A percentile compares a stretch with the other conserved stretches of the same genome.
Evolutionary conservation across 1,139 yeast genomes (phyloP).

Genomic region (Debaryomycetaceae sp.): DNA sequence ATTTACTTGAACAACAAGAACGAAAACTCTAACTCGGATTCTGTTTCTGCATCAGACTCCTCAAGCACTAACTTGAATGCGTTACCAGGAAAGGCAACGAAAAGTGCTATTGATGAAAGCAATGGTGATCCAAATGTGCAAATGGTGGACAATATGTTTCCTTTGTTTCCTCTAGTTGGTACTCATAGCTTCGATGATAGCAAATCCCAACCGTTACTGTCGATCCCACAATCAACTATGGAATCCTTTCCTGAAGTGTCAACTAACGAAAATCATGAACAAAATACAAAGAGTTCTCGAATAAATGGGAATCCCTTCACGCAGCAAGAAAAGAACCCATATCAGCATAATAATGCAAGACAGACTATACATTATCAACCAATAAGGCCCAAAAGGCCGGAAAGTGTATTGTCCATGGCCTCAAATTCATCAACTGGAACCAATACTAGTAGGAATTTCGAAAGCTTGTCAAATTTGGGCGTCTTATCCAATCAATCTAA

Average conservation of each 20-base stretch:
- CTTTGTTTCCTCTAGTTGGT: slow-evolving; percentile 52
- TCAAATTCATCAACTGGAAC: slow-evolving; percentile 36
- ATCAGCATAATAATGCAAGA: slow-evolving; percentile 9
- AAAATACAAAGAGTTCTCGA: neutral
- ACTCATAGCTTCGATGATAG: slow-evolving; percentile 38
- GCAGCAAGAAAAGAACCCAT: slow-evolving; percentile 9
- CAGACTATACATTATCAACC: slow-evolving; percentile 18
- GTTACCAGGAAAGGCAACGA: neutral
- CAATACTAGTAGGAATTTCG: slow-evolving; percentile 9
- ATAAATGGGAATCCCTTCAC: neutral
- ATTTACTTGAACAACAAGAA: slow-evolving; percentile 1
- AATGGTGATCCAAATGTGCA: slow-evolving; percentile 1
- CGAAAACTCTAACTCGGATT: slow-evolving; percentile 1
- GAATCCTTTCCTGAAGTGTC: neutral
- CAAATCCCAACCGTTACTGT: slow-evolving; percentile 36
- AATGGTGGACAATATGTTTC: slow-evolving; percentile 38
- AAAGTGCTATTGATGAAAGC: slow-evolving; percentile 1
- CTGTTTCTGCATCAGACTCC: slow-evolving; percentile 4
- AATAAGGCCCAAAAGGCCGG: slow-evolving; percentile 38
- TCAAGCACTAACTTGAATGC: neutral
- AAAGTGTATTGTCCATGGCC: slow-evolving; percentile 39
- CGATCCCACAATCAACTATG: slow-evolving; percentile 14
- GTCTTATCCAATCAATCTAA: slow-evolving; percentile 22
- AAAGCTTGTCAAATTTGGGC: slow-evolving; percentile 10
- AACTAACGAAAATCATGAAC: neutral